Base-by-base conservation (phyloP, 1,139 yeast genomes). In the Blastobotrys proliferans region DNA sequence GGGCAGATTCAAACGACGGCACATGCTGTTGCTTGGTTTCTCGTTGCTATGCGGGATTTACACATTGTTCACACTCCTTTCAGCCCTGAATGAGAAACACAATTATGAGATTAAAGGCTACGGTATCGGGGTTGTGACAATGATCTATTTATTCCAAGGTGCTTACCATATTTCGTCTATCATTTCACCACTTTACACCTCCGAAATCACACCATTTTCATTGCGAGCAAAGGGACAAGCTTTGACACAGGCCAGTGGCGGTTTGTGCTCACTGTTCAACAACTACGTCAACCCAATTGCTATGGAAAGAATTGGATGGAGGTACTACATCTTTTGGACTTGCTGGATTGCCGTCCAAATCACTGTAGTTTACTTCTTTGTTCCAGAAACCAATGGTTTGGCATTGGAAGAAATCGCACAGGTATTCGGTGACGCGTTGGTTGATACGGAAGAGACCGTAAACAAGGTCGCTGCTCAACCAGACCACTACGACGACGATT, bases 341-440 rank as follows among this genome's bases (percentile, higher is more conserved):
- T 40, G 42, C 40, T 46, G 51, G 51, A 43, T 54, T 8, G 44
- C 44, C 9, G 51, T 51, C 19, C 50, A 51, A 41, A 43, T 46
- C 35, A 27, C 41, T 18, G 38, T 85, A 59, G 83, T 79, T 44
- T 81, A 73, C 69, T 76, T 80, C 63, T 71, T 73, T 51, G 80
- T 83, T 43, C 80, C 79, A 52, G 87, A 81, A 63, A 83, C 94
- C 24, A 79, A 79, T 63, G 90, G 88, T 20, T 67, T 81, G 46
- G 72, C 82, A 10, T 70, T 84, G 59, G 94, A 83, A 63, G 84
- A 83, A 53, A 83, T 81, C 50, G 84, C 80, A 16, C 9, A 24
- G 13, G 10, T 33, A 18, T 21, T 33, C 17, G 56, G 51, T 20
- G 54, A 53, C 19, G 48, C 41, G 21, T 28, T 43, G 39, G 31